These are phyloP conservation scores for Peniophora sp. DNA, from an alignment of 1,284 basidiomycete species.

Conservation along the genomic window DNA sequence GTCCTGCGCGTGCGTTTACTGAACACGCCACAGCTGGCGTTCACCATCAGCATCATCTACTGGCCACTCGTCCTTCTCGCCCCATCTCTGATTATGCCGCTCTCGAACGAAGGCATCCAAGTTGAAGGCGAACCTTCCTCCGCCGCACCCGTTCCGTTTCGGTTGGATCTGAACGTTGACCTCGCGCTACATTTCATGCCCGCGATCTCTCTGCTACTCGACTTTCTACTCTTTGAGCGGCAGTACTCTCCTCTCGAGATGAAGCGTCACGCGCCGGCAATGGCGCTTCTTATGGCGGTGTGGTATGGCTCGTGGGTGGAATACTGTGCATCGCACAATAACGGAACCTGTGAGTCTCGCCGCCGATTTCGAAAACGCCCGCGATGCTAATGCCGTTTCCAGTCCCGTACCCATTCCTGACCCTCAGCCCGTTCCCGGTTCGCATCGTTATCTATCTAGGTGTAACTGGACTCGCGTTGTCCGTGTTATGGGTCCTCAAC, in stretches of 20 bases:
- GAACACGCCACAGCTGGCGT: constrained; percentile 37
- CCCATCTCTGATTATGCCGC: constrained; percentile 45
- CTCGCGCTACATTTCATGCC: constrained; percentile 64
- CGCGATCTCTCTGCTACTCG: constrained; percentile 48
- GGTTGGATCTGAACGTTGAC: constrained; percentile 58
- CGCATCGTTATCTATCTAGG: constrained; percentile 57
- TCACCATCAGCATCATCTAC: constrained; percentile 68
- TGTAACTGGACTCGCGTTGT: constrained; percentile 42
- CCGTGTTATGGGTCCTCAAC: constrained; percentile 53
- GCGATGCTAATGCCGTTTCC: constrained; percentile 1
- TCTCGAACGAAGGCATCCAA: constrained; percentile 12
- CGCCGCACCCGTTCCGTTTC: constrained; percentile 27
- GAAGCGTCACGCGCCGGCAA: constrained; percentile 33
- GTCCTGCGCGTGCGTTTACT: constrained; percentile 1
- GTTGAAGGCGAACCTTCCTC: constrained; percentile 28
- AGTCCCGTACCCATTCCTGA: constrained; percentile 84
- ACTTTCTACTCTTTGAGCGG: constrained; percentile 64
- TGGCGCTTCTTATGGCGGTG: constrained; percentile 34
- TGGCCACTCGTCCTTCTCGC: constrained; percentile 51
- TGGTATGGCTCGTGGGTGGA: constrained; percentile 66
- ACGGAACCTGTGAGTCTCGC: constrained; percentile 51
- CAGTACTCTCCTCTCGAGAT: constrained; percentile 46
- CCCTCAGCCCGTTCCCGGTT: constrained; percentile 40
- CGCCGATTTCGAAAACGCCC: constrained; percentile 1
- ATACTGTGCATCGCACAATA: constrained; percentile 47